Evolutionary conservation across 768 basidiomycete genomes (phyloP), one percentile per base, ranked within the genome.

Genomic region (Pulveroboletus sp.): DNA sequence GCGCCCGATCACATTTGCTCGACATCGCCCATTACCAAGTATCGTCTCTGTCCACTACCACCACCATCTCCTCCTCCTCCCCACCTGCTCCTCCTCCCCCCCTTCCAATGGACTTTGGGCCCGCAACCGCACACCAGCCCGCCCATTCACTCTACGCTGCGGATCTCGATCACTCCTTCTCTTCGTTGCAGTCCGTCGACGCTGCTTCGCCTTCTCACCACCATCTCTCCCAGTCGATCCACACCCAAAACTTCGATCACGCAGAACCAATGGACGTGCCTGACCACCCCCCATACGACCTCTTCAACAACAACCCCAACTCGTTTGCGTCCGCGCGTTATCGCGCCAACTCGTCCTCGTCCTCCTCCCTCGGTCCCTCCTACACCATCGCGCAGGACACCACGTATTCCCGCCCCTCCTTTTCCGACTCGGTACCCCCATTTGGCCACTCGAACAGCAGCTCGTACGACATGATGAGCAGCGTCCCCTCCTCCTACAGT

Each of bases 301-400:
- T 89, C 43, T 87, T 87, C 67, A 72, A 77, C 48, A 73, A 72
- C 64, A 72, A 75, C 40, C 63, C 69, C 34, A 42, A 57, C 53
- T 69, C 78, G 7, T 81, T 82, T 62, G 66, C 70, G 42, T 76
- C 79, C 38, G 73, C 79, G 50, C 81, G 85, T 58, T 87, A 87
- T 69, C 80, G 84, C 51, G 74, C 82, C 37, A 85, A 85, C 72
- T 82, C 82, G 27, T 83, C 85, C 43, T 85, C 85, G 0, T 81
- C 83, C 20, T 82, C 84, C 7, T 84, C 83, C n/a, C 72, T 85
- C 10, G 76, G 72, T n/a, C 78, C 77, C 38, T 67, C 64, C 52
- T 85, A 81, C 62, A 66, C 65, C 40, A 75, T 85, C 50, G 69
- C 73, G 55, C 70, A 76, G 24, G 83, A 90, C 54, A 45, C 71